phyloP scores from a whole-genome alignment of 768 basidiomycete genomes.

The Boletus rubescentipes region DNA sequence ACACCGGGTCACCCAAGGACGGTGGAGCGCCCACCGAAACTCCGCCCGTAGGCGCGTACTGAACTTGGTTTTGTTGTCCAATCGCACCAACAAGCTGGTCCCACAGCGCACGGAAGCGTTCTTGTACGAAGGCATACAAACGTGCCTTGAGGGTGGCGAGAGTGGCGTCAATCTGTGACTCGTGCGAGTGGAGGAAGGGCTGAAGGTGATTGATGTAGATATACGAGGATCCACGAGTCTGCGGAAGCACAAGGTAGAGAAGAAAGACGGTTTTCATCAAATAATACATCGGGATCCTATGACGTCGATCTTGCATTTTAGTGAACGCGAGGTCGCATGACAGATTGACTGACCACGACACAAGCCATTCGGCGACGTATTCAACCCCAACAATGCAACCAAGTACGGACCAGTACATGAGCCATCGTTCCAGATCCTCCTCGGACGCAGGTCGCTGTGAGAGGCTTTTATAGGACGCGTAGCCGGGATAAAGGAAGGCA shows the following conservation, averaged over 20 bases:
- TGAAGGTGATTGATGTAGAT: constrained; percentile 78
- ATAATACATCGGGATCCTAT: constrained; percentile 89
- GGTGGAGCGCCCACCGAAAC: constrained; percentile 40
- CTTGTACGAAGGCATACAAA: constrained; percentile 64
- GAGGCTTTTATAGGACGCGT: constrained; percentile 95
- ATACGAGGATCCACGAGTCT: constrained; percentile 84
- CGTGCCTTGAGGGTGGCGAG: constrained; percentile 63
- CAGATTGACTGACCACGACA: constrained; percentile 67
- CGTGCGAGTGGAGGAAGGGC: constrained; percentile 82
- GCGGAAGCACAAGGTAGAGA: constrained; percentile 87
- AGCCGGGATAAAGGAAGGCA: constrained; percentile 89
- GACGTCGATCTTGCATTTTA: constrained; percentile 10
- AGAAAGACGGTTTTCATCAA: constrained; percentile 80
- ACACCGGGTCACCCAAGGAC: constrained; percentile 49
- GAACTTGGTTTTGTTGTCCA: constrained; percentile 39
- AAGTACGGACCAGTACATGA: constrained; percentile 96
- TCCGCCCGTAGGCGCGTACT: constrained; percentile 19
- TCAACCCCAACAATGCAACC: constrained; percentile 82
- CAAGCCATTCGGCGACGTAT: constrained; percentile 81
- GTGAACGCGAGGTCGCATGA: constrained; percentile 7
- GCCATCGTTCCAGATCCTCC: constrained; percentile 86
- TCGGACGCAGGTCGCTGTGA: constrained; percentile 84
- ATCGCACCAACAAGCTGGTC: constrained; percentile 53
- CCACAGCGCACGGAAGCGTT: constrained; percentile 64
- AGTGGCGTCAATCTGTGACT: constrained; percentile 79